These are phyloP conservation scores for Glaciozyma martinii DNA, from an alignment of 768 basidiomycete species.

Conservation along the genomic window DNA sequence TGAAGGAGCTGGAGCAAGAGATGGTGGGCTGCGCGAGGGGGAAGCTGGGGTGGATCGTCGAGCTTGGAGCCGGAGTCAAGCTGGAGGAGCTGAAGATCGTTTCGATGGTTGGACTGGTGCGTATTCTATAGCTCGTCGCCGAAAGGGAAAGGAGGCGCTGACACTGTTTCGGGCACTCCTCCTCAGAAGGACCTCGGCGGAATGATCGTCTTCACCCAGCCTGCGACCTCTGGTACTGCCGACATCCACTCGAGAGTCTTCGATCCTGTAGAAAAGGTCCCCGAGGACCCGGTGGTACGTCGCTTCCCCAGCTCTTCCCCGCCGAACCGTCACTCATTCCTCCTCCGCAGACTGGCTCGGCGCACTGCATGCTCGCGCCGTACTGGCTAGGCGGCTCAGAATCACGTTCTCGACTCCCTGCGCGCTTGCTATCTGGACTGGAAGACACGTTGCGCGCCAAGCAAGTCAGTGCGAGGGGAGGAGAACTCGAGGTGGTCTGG, in stretches of 20 bases:
- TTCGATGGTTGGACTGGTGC: not conserved
- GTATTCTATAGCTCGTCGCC: not conserved
- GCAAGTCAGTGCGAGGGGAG: constrained; percentile 11
- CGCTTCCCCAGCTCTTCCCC: not conserved
- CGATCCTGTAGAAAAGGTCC: constrained; percentile 27
- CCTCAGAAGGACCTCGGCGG: not conserved
- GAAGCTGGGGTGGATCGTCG: constrained; percentile 9
- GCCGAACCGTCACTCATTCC: not conserved
- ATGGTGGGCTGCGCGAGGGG: constrained; percentile 18
- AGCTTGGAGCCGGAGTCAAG: constrained; percentile 9
- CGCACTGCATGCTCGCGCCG: constrained; percentile 36
- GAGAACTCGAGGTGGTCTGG: constrained; percentile 11
- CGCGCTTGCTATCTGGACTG: too few relatives aligned
- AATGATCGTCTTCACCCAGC: constrained; percentile 4
- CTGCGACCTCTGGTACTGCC: not conserved
- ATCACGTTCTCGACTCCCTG: not conserved
- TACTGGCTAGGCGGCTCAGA: constrained; percentile 33
- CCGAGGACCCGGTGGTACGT: constrained; percentile 38
- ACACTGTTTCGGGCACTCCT: too few relatives aligned
- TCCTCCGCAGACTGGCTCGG: constrained; percentile 34
- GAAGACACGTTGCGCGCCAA: not conserved
- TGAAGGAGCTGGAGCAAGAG: constrained; percentile 10
- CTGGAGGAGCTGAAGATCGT: not conserved
- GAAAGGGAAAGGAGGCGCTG: not conserved
- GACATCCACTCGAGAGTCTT: constrained; percentile 39